phyloP scores from a whole-genome alignment of 768 basidiomycete genomes.

The Pleurotus tuoliensis region DNA sequence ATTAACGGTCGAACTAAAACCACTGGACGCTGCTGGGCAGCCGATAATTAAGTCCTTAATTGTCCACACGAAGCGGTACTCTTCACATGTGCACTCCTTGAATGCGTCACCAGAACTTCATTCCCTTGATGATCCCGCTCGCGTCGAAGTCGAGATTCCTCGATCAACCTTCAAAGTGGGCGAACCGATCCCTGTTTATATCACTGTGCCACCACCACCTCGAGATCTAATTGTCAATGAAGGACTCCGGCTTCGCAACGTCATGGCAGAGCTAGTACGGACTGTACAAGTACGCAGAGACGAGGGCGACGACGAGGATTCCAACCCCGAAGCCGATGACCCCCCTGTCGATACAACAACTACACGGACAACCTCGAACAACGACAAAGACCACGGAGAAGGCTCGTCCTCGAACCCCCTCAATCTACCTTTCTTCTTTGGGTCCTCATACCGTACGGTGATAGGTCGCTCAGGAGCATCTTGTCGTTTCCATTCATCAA shows the following conservation, averaged over 20 bases:
- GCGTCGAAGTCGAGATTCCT: constrained; percentile 67
- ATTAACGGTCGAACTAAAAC: constrained; percentile 64
- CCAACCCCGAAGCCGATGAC: constrained; percentile 28
- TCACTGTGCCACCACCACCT: constrained; percentile 74
- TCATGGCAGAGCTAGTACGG: constrained; percentile 76
- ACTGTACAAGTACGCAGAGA: constrained; percentile 52
- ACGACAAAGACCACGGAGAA: constrained; percentile 21
- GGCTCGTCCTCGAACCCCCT: constrained; percentile 36
- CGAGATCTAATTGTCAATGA: constrained; percentile 62
- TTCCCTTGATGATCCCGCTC: constrained; percentile 57
- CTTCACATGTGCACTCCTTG: constrained; percentile 56
- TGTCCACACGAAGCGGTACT: constrained; percentile 75
- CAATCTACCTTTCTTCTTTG: constrained; percentile 32
- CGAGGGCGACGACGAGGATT: constrained; percentile 34
- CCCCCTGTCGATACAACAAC: constrained; percentile 11
- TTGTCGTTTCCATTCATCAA: constrained; percentile 81
- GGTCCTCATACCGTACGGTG: constrained; percentile 45
- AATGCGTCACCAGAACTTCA: constrained; percentile 57
- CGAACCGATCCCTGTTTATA: constrained; percentile 76
- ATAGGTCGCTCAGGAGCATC: constrained; percentile 88
- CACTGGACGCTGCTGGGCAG: constrained; percentile 33
- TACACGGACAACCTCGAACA: constrained; percentile 29
- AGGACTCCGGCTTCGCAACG: constrained; percentile 74
- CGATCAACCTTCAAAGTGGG: constrained; percentile 66
- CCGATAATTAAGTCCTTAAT: constrained; percentile 51